phyloP scores from a whole-genome alignment of 768 basidiomycete species.

The Phylloporus arenicola region DNA sequence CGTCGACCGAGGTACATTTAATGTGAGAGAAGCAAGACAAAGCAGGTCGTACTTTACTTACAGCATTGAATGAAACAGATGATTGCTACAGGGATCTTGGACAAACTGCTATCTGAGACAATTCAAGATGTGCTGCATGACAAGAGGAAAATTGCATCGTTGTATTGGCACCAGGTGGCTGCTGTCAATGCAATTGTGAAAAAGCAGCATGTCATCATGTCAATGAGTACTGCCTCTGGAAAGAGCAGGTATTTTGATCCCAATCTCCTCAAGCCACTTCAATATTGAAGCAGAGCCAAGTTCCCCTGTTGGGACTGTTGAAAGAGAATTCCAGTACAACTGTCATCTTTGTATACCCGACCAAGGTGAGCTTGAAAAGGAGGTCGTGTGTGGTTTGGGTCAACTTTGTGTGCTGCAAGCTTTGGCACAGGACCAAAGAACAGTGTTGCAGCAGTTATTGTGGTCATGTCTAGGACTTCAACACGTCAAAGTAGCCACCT shows the following conservation, averaged over 20 bases:
- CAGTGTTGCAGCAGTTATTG: slow-evolving; percentile 63
- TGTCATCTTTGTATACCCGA: slow-evolving; percentile 84
- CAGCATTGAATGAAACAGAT: not conserved
- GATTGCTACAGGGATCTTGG: too few relatives aligned
- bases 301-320: slow-evolving; percentile 64
- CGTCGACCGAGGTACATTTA: slow-evolving; percentile 46
- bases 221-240: slow-evolving; percentile 85
- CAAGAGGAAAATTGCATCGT: slow-evolving; percentile 52
- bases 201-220: slow-evolving; percentile 74
- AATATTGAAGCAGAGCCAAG: slow-evolving; percentile 33
- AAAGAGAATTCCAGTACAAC: slow-evolving; percentile 58
- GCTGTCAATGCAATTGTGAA: slow-evolving; percentile 60
- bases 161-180: slow-evolving; percentile 68
- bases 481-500: slow-evolving; percentile 63
- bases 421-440: slow-evolving; percentile 82
- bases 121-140: slow-evolving; percentile 51
- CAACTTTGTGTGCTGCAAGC: slow-evolving; percentile 43
- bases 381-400: not conserved
- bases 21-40: slow-evolving; percentile 45
- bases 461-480: slow-evolving; percentile 56
- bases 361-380: slow-evolving; percentile 48
- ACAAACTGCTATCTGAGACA: slow-evolving; percentile 47
- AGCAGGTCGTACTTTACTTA: slow-evolving; percentile 33
- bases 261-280: not conserved
- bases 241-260: slow-evolving; percentile 66